phyloP scores from a whole-genome alignment of 768 basidiomycete genomes.

The Pleurotus tuoliensis region DNA sequence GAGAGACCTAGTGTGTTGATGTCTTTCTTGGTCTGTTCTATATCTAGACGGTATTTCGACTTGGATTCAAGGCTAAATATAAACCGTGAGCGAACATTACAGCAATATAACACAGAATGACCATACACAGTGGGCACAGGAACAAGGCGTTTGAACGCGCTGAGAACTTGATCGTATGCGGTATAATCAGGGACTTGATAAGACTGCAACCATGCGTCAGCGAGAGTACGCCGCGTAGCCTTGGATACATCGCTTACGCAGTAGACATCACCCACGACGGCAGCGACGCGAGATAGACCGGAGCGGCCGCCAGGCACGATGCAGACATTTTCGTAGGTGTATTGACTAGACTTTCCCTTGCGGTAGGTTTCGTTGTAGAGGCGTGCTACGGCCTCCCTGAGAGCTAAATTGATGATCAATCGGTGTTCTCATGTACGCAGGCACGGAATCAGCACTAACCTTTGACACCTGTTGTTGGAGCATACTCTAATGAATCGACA shows the following conservation, averaged over 20 bases:
- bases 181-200: constrained; percentile 94
- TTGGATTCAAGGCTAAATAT: constrained; percentile 19
- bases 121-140: constrained; percentile 86
- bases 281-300: constrained; percentile 86
- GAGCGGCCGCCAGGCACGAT: constrained; percentile 94
- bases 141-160: constrained; percentile 84
- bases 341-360: constrained; percentile 74
- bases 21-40: constrained; percentile 80
- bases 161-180: constrained; percentile 79
- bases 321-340: constrained; percentile 90
- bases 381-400: constrained; percentile 87
- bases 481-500: constrained; percentile 79
- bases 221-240: neutral
- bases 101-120: constrained; percentile 29
- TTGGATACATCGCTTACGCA: constrained; percentile 41
- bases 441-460: constrained; percentile 31
- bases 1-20: constrained; percentile 79
- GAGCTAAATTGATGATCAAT: constrained; percentile 36
- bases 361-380: constrained; percentile 89
- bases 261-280: constrained; percentile 89
- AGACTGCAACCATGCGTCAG: constrained; percentile 38
- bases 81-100: neutral
- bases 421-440: neutral
- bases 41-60: constrained; percentile 71
- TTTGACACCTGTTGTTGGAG: constrained; percentile 90